phyloP scores from a whole-genome alignment of 2,329 filamentous ascomycete species.

The Chaetomiaceae sp. region DNA sequence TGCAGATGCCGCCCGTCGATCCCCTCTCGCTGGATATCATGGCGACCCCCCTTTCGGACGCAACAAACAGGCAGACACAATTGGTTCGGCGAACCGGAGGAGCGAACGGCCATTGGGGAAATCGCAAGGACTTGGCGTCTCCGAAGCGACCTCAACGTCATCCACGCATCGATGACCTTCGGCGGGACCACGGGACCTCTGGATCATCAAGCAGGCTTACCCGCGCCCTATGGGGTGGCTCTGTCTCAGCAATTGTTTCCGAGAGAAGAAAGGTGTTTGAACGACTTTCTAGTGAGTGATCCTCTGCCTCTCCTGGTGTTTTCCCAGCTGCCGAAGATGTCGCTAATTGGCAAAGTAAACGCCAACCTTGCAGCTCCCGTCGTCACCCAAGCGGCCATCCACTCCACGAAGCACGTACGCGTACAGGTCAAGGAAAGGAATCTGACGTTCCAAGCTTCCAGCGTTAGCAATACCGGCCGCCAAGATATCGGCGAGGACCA shows the following conservation, averaged over 20 bases:
- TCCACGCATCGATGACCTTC: not conserved
- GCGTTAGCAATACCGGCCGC: not conserved
- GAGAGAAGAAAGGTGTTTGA: slow-evolving; percentile 34
- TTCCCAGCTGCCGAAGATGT: too few relatives aligned
- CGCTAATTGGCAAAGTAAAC: slow-evolving; percentile 1
- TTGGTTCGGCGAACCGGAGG: not conserved
- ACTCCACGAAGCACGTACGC: not conserved
- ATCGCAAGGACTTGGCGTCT: not conserved
- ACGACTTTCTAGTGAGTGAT: slow-evolving; percentile 25
- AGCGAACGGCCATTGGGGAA: not conserved
- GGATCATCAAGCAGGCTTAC: too few relatives aligned
- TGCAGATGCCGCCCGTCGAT: too few relatives aligned
- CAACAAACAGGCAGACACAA: not conserved
- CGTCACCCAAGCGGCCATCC: slow-evolving; percentile 1
- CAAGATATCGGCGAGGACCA: too few relatives aligned
- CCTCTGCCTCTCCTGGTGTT: not conserved
- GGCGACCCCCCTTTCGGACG: too few relatives aligned
- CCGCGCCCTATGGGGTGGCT: too few relatives aligned
- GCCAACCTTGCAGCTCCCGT: slow-evolving; percentile 5
- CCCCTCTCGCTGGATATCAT: too few relatives aligned
- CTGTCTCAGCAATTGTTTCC: slow-evolving; percentile 18
- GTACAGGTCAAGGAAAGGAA: not conserved
- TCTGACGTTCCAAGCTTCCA: too few relatives aligned
- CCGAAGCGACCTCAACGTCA: not conserved
- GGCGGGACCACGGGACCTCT: too few relatives aligned